Evolutionary conservation across 768 basidiomycete species (phyloP), one percentile per base, ranked within the genome.

Genomic region (Ramaria rubella): DNA sequence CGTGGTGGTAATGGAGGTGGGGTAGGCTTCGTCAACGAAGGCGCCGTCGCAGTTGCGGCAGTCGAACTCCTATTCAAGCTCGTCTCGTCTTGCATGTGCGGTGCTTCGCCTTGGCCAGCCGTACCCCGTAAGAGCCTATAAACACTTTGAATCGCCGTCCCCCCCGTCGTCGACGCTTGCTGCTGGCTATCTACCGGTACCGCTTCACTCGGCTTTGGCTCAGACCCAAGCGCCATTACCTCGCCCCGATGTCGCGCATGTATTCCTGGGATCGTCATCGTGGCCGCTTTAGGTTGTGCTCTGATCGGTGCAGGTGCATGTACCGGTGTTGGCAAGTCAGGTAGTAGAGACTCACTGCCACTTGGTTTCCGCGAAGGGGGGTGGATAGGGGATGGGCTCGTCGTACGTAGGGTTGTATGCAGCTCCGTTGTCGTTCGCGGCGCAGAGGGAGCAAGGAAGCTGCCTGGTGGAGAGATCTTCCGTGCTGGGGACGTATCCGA

Each of bases 231-330:
- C 3, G 89, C 86, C 83, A 89, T 88, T 42, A 91, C 81, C 59
- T 92, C 88, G 8, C 86, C 87, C n/a, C 81, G 81, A 64, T 91
- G 85, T 62, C 83, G 87, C 3, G 82, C 88, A 63, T 91, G 90
- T 58, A 93, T 93, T 1, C 88, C 87, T 8, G 90, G 90, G 60
- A 93, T 92, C 14, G 81, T 83, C 90, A 93, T 93, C 40, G 79
- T 85, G 62, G 82, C 86, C 29, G 81, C 85, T 65, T 83, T 81
- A 2, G 90, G 90, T 64, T 91, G 90, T 17, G 82, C 82, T 61
- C 84, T 81, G 61, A 88, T 87, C 7, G 84, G 81, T 33, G 48
- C 70, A 9, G 65, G 62, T 2, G 74, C 68, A 26, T 15, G 44
- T 5, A 29, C 17, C 27, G 36, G 52, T 19, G 36, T 8, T 8